phyloP scores from a whole-genome alignment of 2,329 filamentous ascomycete species.

The Huntiella moniliformis region DNA sequence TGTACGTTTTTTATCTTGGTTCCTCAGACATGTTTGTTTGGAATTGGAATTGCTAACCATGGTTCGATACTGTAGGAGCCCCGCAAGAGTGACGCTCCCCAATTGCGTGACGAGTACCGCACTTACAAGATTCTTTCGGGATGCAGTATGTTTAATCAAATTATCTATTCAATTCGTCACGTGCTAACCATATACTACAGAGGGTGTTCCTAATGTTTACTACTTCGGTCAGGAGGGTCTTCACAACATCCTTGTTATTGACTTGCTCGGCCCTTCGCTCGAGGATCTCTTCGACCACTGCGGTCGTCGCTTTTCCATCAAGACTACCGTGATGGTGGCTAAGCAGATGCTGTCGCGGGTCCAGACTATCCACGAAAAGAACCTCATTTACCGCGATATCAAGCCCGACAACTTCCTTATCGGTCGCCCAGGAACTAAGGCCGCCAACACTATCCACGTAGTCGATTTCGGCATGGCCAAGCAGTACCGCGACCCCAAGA shows the following conservation, averaged over 20 bases:
- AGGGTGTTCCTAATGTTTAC: constrained; percentile 97
- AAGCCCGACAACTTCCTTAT: constrained; percentile 99
- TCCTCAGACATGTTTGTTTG: not conserved
- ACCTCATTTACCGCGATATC: constrained; percentile 96
- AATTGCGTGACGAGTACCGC: constrained; percentile 92
- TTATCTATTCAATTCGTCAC: not conserved
- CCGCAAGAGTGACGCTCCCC: constrained; percentile 93
- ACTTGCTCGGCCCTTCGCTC: constrained; percentile 81
- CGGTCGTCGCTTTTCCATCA: constrained; percentile 83
- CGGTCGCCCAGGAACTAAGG: constrained; percentile 75
- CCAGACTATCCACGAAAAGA: constrained; percentile 92
- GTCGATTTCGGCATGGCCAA: constrained; percentile 99
- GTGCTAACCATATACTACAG: constrained; percentile 26
- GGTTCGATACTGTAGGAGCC: constrained; percentile 50
- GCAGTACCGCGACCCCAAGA: constrained; percentile 96
- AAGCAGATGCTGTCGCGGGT: constrained; percentile 98
- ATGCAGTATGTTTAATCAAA: constrained; percentile 57
- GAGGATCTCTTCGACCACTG: constrained; percentile 97
- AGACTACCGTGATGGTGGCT: constrained; percentile 97
- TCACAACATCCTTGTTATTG: constrained; percentile 97
- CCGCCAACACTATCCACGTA: constrained; percentile 95
- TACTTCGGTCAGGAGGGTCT: constrained; percentile 98
- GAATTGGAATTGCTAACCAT: not conserved
- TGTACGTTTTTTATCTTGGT: constrained; percentile 31
- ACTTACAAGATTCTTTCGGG: constrained; percentile 99